A percentile compares a stretch with the other conserved stretches of the same genome.
These are phyloP conservation scores for Laguncularia racemosa DNA, from an alignment of 345 rosid species.

Conservation along the genomic window DNA sequence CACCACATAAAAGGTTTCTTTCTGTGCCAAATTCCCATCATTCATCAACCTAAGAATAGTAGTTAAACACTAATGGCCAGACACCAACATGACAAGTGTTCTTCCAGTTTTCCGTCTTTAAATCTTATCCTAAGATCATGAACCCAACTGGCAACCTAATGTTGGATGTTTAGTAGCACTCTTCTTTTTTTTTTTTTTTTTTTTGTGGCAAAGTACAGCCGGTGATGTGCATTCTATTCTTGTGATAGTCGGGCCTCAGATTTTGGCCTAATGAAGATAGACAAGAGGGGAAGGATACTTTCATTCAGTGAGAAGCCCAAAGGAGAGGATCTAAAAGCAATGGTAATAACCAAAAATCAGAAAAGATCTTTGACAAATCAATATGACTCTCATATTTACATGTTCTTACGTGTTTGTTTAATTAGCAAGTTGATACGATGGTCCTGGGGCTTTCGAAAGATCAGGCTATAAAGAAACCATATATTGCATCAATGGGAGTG, in stretches of 20 bases:
- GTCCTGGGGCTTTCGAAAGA: constrained; percentile 73
- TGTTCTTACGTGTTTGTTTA: background rate
- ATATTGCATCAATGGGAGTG: constrained; percentile 97
- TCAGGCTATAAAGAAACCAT: constrained; percentile 81
- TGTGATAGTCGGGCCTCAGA: constrained; percentile 89
- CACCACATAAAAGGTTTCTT: background rate
- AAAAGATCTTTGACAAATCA: too few species aligned
- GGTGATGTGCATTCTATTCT: constrained; percentile 14
- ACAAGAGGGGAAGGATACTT: constrained; percentile 71
- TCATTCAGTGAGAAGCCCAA: constrained; percentile 92
- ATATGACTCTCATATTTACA: too few species aligned
- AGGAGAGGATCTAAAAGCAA: constrained; percentile 72
- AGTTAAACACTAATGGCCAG: too few species aligned
- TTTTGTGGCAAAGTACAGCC: background rate
- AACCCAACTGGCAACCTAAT: too few species aligned
- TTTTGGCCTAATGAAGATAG: constrained; percentile 95
- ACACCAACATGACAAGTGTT: too few species aligned
- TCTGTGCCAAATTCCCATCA: background rate
- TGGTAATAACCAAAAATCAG: constrained; percentile 33
- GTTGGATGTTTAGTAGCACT: too few species aligned
- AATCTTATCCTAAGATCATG: too few species aligned
- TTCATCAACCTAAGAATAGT: background rate
- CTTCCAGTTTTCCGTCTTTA: too few species aligned
- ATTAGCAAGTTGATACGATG: constrained; percentile 83
- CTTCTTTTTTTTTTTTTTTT: too few species aligned